Conservation (phyloP, 1,284 basidiomycete species). For the Papiliotrema flavescens region DNA sequence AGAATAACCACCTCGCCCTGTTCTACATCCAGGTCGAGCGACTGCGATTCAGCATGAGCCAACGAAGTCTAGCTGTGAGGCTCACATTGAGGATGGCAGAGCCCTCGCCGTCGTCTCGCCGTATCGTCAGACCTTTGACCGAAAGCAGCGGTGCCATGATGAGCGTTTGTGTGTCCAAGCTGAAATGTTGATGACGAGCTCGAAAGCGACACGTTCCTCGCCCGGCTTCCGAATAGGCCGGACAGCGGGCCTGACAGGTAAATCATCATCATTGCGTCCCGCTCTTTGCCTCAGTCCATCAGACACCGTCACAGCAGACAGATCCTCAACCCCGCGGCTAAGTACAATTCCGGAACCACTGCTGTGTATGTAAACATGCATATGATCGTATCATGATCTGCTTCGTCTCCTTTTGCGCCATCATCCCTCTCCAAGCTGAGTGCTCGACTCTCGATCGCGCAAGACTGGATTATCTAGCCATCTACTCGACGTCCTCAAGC, state of each 20-base stretch:
- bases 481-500: constrained; percentile 37
- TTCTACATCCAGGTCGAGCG: constrained; percentile 60
- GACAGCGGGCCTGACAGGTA: no score
- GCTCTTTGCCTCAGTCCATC: no score
- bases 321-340: no score
- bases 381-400: constrained; percentile 2
- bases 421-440: no score
- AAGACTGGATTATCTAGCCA: no score
- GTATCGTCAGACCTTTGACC: constrained; percentile 25
- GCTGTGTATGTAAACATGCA: no score
- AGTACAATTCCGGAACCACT: no score
- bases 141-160: constrained; percentile 11
- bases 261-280: no score
- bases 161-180: background rate
- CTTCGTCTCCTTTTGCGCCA: background rate
- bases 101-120: constrained; percentile 36
- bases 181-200: background rate
- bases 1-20: constrained; percentile 69
- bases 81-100: constrained; percentile 37
- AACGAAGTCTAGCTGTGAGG: background rate
- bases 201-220: background rate
- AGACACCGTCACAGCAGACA: no score
- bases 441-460: background rate
- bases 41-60: constrained; percentile 48
- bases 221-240: no score